A percentile compares a stretch with the other conserved stretches of the same genome.
phyloP scores from a whole-genome alignment of 495 filamentous ascomycete species.

The Cryomyces minteri region DNA sequence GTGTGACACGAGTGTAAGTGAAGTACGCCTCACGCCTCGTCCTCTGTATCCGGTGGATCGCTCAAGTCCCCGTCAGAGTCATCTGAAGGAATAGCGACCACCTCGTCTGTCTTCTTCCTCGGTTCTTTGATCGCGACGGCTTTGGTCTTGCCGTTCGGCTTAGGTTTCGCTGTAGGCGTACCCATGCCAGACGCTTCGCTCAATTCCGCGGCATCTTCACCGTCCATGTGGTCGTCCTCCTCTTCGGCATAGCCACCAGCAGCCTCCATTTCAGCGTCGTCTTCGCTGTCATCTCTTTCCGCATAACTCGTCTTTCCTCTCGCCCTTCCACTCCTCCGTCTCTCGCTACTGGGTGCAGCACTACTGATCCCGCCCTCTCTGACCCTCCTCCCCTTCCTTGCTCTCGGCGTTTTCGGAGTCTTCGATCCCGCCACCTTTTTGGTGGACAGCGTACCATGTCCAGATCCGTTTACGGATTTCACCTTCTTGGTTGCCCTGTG shows the following conservation, averaged over 20 bases:
- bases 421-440: conserved; percentile 17
- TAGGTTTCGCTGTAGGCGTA: neutral
- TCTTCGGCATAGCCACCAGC: conserved; percentile 14
- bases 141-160: neutral
- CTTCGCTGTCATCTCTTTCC: conserved; percentile 37
- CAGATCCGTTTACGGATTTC: neutral
- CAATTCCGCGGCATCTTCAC: conserved; percentile 2
- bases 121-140: neutral
- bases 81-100: conserved; percentile 48
- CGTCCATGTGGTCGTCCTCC: conserved; percentile 6
- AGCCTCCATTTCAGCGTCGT: conserved; percentile 34
- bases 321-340: conserved; percentile 24
- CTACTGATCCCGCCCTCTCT: conserved; percentile 21
- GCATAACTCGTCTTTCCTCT: conserved; percentile 29
- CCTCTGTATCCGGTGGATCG: conserved; percentile 4
- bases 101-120: neutral
- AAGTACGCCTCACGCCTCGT: neutral
- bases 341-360: conserved; percentile 17
- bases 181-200: neutral
- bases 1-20: neutral
- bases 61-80: conserved; percentile 33
- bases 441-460: neutral
- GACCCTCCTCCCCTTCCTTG: conserved; percentile 19
- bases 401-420: conserved; percentile 25
- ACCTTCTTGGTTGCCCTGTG: conserved; percentile 22